Conservation (phyloP, 305 asterid species). For the Fraxinus platypoda region DNA sequence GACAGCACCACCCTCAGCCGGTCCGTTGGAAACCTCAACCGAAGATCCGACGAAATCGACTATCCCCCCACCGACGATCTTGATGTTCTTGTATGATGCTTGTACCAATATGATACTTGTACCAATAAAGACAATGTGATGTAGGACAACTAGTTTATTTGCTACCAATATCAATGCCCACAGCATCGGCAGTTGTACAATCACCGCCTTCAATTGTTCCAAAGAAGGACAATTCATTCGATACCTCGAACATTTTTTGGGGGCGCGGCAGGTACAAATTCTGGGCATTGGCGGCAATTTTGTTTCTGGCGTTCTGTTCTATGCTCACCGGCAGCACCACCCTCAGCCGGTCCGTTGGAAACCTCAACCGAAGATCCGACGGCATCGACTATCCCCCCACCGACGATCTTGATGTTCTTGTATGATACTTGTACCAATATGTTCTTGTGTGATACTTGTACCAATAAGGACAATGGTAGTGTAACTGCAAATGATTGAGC, state of each 20-base stretch:
- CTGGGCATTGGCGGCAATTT: conserved; percentile 61
- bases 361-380: conserved; percentile 48
- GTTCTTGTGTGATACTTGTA: conserved; percentile 43
- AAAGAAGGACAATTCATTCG: conserved; percentile 30
- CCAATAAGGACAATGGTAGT: background rate
- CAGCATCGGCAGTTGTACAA: conserved; percentile 35
- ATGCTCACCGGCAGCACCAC: conserved; percentile 72
- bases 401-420: conserved; percentile 85
- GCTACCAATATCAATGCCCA: conserved; percentile 68
- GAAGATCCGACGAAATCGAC: conserved; percentile 39
- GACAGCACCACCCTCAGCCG: conserved; percentile 63
- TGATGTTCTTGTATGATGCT: conserved; percentile 63
- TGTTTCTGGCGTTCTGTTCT: conserved; percentile 72
- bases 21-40: conserved; percentile 57
- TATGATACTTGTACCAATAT: conserved; percentile 21
- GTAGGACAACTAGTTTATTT: no score
- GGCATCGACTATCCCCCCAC: conserved; percentile 44
- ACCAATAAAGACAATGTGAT: no score
- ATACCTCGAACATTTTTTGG: conserved; percentile 17
- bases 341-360: conserved; percentile 57
- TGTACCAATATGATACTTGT: background rate
- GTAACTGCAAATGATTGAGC: background rate
- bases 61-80: conserved; percentile 64
- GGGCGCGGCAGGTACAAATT: conserved; percentile 60
- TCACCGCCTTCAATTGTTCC: conserved; percentile 17